Evolutionary conservation across 1,139 yeast species (phyloP), one percentile per base, ranked within the genome.

Genomic region (Insectozyma bohioensis): DNA sequence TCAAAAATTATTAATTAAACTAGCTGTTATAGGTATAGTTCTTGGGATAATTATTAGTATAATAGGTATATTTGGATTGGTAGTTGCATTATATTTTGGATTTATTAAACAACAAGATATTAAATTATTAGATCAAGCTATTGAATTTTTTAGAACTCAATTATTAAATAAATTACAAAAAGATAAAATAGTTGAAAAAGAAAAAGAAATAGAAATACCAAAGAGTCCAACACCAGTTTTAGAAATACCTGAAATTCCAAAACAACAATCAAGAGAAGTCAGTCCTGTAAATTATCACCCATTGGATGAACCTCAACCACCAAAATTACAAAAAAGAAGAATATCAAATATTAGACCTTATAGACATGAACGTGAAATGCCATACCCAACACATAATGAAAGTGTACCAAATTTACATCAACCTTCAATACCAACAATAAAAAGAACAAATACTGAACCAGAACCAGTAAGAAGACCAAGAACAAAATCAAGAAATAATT

Each of bases 81-180:
- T n/a, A 50, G 46, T 1, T 39, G 51, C 12, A 48, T 58, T 67
- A 63, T 63, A 63, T 46, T 34, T 53, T 19, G 70, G 68, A 2
- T 12, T 33, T 6, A 19, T 40, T 11, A 35, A 37, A 12, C 27
- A 19, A 9, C 18, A 28, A 13, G 35, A 33, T 14, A 22, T 34
- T 7, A 22, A n/a, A 12, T 6, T 30, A 7, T 9, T 37, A 5
- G 22, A 28, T 28, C 21, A 17, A 15, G 16, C 23, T 19, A 14
- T 16, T 6, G 20, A 10, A 17, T n/a, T n/a, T n/a, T n/a, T n/a
- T n/a, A n/a, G 7, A 15, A 10, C 21, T 7, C 8, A 10, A 6
- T 11, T 20, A 10, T 11, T 27, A 20, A 15, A n/a, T 28, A 18
- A 40, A 35, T 5, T 34, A 27, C n/a, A n/a, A 5, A 32, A 31